phyloP scores from a whole-genome alignment of 495 filamentous ascomycete genomes.

The Xylaria sp. region DNA sequence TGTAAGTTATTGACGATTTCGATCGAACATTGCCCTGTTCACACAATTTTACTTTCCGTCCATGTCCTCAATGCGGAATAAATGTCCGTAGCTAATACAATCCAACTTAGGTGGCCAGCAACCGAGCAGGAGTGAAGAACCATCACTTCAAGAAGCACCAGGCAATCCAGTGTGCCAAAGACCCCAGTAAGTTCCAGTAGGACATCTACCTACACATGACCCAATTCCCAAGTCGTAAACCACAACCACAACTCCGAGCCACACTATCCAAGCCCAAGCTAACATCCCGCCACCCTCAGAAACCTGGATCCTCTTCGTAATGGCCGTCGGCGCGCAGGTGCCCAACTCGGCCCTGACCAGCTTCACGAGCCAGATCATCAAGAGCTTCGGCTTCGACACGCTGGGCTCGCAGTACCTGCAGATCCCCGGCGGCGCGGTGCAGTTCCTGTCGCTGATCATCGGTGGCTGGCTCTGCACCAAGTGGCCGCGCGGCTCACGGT shows the following conservation, averaged over 20 bases:
- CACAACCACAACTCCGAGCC: neutral
- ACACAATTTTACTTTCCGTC: neutral
- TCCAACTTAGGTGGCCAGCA: constrained; percentile 43
- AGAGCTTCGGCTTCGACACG: constrained; percentile 54
- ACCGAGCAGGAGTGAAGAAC: constrained; percentile 68
- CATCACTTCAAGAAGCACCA: constrained; percentile 57
- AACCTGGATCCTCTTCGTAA: constrained; percentile 53
- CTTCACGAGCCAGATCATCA: constrained; percentile 35
- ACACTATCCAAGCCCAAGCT: neutral
- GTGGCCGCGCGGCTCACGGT: constrained; percentile 37
- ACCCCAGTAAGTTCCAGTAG: constrained; percentile 42
- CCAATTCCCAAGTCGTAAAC: neutral
- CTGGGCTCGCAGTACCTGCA: constrained; percentile 55
- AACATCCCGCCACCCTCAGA: constrained; percentile 40
- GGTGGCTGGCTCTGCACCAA: constrained; percentile 39
- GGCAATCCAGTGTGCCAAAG: constrained; percentile 62
- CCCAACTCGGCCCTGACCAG: constrained; percentile 30
- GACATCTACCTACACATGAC: neutral
- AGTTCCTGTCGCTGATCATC: constrained; percentile 42
- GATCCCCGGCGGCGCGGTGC: constrained; percentile 48
- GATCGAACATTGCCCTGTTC: neutral
- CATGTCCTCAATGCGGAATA: neutral
- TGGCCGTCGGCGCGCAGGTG: constrained; percentile 30
- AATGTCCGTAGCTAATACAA: neutral
- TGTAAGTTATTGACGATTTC: constrained; percentile 35